phyloP scores from a whole-genome alignment of 352 stramenopile species.

The Globisporangium middletonii region DNA sequence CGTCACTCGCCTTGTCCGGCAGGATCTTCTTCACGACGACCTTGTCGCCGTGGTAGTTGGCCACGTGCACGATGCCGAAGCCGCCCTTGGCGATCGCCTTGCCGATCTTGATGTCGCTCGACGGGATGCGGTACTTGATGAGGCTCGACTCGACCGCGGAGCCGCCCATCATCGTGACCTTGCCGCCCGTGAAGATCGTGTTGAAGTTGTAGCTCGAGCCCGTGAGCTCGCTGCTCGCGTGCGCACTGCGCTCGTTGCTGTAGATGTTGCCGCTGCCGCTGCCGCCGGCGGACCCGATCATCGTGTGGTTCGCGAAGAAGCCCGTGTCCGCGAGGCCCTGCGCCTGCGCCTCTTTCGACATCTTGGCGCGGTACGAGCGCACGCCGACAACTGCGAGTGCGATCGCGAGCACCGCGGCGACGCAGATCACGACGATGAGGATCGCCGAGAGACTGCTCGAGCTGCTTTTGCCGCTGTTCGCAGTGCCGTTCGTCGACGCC shows the following conservation, averaged over 20 bases:
- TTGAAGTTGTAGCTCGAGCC: constrained; percentile 31
- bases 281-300: constrained; percentile 14
- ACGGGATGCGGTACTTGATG: constrained; percentile 71
- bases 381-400: constrained; percentile 46
- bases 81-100: constrained; percentile 66
- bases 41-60: constrained; percentile 43
- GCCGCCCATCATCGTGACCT: constrained; percentile 49
- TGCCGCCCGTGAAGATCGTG: constrained; percentile 49
- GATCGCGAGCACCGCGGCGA: constrained; percentile 41
- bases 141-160: constrained; percentile 51
- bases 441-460: constrained; percentile 35
- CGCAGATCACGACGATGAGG: constrained; percentile 49
- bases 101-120: constrained; percentile 52
- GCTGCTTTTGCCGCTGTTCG: constrained; percentile 3
- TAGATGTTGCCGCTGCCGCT: constrained; percentile 17
- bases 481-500: constrained; percentile 18
- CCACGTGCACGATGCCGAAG: constrained; percentile 71
- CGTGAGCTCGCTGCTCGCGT: constrained; percentile 10
- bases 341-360: constrained; percentile 8
- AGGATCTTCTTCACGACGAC: constrained; percentile 84
- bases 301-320: constrained; percentile 52
- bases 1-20: constrained; percentile 73
- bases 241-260: constrained; percentile 4
- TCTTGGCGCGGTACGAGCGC: constrained; percentile 35
- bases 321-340: constrained; percentile 20